phyloP scores from a whole-genome alignment of 768 basidiomycete genomes.

The Termitomyces sp. region DNA sequence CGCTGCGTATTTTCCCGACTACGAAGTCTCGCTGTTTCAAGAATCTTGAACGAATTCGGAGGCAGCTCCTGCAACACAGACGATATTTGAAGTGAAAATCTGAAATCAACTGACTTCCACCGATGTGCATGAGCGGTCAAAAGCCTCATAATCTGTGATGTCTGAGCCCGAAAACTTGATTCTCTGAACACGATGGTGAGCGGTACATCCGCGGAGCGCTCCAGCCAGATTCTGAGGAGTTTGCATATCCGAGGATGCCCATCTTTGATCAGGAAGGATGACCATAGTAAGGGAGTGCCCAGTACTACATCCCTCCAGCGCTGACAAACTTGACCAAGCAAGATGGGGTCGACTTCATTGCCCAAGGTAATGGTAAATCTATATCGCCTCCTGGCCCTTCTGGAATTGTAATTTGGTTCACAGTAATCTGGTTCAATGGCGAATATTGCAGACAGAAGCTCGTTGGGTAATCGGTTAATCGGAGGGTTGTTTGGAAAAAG shows the following conservation, averaged over 20 bases:
- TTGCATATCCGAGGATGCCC: too few species aligned
- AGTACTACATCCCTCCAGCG: neutral
- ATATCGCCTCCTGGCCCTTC: neutral
- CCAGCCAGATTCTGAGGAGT: slow-evolving; percentile 1
- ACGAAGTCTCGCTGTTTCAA: slow-evolving; percentile 1
- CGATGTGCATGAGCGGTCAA: slow-evolving; percentile 5
- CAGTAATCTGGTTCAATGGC: neutral
- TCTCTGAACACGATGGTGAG: slow-evolving; percentile 1
- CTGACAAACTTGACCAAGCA: slow-evolving; percentile 6
- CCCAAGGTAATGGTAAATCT: neutral
- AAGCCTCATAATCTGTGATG: slow-evolving; percentile 5
- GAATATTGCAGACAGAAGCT: slow-evolving; percentile 1
- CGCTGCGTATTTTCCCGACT: neutral
- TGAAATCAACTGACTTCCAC: slow-evolving; percentile 7
- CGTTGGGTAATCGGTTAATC: neutral
- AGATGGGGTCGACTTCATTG: neutral
- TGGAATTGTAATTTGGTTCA: neutral
- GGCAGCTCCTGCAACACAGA: neutral
- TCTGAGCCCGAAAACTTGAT: too few species aligned
- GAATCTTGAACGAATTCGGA: neutral
- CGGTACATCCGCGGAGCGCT: neutral
- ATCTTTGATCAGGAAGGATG: neutral
- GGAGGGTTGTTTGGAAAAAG: neutral
- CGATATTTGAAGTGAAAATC: slow-evolving; percentile 2
- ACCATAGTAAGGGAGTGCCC: neutral